Percentiles rank a stretch among this genome's conserved stretches.
Conservation (phyloP, 2,329 filamentous ascomycete species). For the Hymenoscyphus occultus region DNA sequence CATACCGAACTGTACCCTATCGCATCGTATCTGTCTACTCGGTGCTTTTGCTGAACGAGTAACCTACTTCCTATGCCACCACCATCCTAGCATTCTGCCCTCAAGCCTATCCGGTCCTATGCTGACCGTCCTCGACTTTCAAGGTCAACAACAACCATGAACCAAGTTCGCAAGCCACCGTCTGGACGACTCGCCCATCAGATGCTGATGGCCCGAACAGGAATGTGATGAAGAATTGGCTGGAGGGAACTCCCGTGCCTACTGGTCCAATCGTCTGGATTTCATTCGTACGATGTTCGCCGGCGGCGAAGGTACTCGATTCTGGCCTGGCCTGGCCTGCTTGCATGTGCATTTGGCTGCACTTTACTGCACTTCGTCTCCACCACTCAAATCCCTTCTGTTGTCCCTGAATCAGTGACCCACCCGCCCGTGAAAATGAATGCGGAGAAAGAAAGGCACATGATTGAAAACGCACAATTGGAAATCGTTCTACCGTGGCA, state of each 20-base stretch:
- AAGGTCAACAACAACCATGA: background rate
- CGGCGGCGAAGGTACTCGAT: background rate
- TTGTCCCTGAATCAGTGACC: background rate
- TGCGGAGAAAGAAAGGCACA: constrained; percentile 4
- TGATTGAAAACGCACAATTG: constrained; percentile 1
- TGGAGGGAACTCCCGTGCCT: constrained; percentile 4
- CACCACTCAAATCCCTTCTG: background rate
- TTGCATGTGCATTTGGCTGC: background rate
- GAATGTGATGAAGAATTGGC: constrained; percentile 5
- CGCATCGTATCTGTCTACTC: background rate
- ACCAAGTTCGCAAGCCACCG: background rate
- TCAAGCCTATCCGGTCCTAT: too few species aligned
- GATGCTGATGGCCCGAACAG: background rate
- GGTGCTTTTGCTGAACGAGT: too few species aligned
- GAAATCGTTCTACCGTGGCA: background rate
- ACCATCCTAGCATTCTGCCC: too few species aligned
- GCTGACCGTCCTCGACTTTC: too few species aligned
- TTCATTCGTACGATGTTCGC: background rate
- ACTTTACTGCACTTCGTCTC: constrained; percentile 1
- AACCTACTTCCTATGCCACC: too few species aligned
- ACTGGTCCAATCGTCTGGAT: background rate
- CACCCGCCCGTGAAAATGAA: background rate
- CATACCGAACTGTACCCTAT: background rate
- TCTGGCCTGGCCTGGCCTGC: background rate
- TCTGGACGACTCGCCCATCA: background rate